A percentile compares a stretch with the other conserved stretches of the same genome.
phyloP scores from a whole-genome alignment of 1,284 basidiomycete species.

The Heterobasidion parviporum region DNA sequence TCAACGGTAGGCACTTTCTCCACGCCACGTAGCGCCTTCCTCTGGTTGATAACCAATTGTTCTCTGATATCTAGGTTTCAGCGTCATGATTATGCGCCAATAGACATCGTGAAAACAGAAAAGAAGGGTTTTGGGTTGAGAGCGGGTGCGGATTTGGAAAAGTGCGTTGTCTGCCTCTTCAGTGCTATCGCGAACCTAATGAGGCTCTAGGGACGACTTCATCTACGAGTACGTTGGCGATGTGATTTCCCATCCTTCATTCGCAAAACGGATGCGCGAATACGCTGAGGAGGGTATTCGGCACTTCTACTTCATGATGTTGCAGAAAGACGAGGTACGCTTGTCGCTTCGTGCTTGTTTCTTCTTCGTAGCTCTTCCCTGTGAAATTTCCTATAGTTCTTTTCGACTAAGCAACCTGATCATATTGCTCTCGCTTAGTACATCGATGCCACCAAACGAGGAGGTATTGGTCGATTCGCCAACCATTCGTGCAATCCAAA shows the following conservation, averaged over 20 bases:
- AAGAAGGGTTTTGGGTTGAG: constrained; percentile 94
- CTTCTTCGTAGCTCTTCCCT: neutral
- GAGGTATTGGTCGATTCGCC: constrained; percentile 93
- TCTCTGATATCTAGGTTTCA: constrained; percentile 62
- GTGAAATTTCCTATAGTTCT: neutral
- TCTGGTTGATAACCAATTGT: neutral
- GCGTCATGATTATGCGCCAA: constrained; percentile 74
- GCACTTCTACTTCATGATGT: constrained; percentile 99
- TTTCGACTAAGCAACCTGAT: neutral
- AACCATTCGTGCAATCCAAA: constrained; percentile 99
- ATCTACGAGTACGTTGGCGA: constrained; percentile 99
- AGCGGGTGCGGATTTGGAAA: constrained; percentile 60
- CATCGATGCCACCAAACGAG: constrained; percentile 96
- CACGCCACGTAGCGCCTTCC: constrained; percentile 6
- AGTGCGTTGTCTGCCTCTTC: constrained; percentile 41
- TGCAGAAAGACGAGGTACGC: constrained; percentile 92
- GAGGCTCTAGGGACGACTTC: constrained; percentile 60
- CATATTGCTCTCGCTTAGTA: constrained; percentile 46
- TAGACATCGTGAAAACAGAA: constrained; percentile 90
- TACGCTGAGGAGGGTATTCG: constrained; percentile 91
- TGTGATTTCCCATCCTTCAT: constrained; percentile 82
- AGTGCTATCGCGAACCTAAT: neutral
- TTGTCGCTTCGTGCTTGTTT: neutral
- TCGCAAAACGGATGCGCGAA: constrained; percentile 90
- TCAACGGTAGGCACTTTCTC: constrained; percentile 64